Conservation (phyloP, 257 asterid species). For the Cordia subcordata region DNA sequence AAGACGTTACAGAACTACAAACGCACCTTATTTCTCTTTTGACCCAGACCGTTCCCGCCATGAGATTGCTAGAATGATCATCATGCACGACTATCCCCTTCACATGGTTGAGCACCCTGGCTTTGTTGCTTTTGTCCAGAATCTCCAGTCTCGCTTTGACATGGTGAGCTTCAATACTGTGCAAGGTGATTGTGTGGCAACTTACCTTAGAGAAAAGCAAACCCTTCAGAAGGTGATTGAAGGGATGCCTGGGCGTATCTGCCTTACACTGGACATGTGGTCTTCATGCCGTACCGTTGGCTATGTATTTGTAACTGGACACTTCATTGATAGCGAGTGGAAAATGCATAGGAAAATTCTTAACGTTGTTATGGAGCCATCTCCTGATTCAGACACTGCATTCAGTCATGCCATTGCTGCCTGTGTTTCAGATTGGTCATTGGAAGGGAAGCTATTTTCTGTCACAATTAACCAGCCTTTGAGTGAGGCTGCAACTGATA, state of each 20-base stretch:
- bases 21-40: slow-evolving; percentile 49
- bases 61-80: slow-evolving; percentile 86
- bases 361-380: slow-evolving; percentile 82
- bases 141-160: slow-evolving; percentile 87
- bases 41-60: slow-evolving; percentile 82
- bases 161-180: slow-evolving; percentile 91
- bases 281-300: slow-evolving; percentile 58
- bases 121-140: slow-evolving; percentile 75
- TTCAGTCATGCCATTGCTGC: slow-evolving; percentile 89
- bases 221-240: slow-evolving; percentile 68
- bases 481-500: slow-evolving; percentile 55
- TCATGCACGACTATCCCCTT: slow-evolving; percentile 96
- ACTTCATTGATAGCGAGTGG: slow-evolving; percentile 86
- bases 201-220: slow-evolving; percentile 76
- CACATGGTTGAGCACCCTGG: slow-evolving; percentile 98
- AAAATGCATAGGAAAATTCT: slow-evolving; percentile 82
- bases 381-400: slow-evolving; percentile 79
- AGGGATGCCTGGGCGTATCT: slow-evolving; percentile 73
- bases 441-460: slow-evolving; percentile 88
- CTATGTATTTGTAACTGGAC: slow-evolving; percentile 74
- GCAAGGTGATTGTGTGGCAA: slow-evolving; percentile 91
- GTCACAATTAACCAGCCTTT: slow-evolving; percentile 62
- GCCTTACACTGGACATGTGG: slow-evolving; percentile 84
- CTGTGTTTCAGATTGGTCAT: slow-evolving; percentile 83
- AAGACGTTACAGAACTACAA: slow-evolving; percentile 62